Base-by-base conservation (phyloP, 2,329 filamentous ascomycete genomes). In the Pseudogymnoascus sp. region DNA sequence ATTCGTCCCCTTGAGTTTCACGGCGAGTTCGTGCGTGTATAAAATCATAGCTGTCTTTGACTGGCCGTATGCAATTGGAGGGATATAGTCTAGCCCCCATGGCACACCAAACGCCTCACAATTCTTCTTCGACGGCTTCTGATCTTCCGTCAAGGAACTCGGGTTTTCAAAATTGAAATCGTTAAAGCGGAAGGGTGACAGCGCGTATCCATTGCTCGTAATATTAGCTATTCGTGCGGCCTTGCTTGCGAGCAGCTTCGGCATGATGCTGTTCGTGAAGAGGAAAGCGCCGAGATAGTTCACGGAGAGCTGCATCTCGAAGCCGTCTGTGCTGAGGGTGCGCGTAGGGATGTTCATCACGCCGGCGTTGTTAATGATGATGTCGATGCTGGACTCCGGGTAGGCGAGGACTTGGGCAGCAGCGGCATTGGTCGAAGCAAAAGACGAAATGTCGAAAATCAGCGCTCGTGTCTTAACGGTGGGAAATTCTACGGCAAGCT, bases 21-120 rank as follows among this genome's bases (percentile, higher is more conserved):
- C 60, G 3, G 63, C 55, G 3, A 64, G 55, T 12, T 29, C 60
- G n/a, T 19, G 31, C 11, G 60, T 16, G 31, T 52, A 62, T 19
- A 68, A 59, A 23, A 79, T 69, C 64, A 78, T 79, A 35, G 75
- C 77, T 11, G 78, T 75, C 69, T 80, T 80, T 67, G 72, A 74
- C 69, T 78, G 75, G 12, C 74, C 77, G 69, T 80, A 80, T 26
- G 75, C 73, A 41, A 41, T 41, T 19, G 38, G 6, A 11, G 38
- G 38, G 16, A 19, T 19, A 41, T 41, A 41, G n/a, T 19, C 6
- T 7, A 41, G 38, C 66, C 71, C 72, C 73, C 67, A 74, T 65
- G 64, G 21, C 6, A 41, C 38, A 3, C 72, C 69, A 31, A 63
- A 64, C 26, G 23, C 55, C 29, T 62, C 59, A n/a, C 60, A 60